phyloP scores from a whole-genome alignment of 805 yeast species.

The Torulaspora gathmanii region DNA sequence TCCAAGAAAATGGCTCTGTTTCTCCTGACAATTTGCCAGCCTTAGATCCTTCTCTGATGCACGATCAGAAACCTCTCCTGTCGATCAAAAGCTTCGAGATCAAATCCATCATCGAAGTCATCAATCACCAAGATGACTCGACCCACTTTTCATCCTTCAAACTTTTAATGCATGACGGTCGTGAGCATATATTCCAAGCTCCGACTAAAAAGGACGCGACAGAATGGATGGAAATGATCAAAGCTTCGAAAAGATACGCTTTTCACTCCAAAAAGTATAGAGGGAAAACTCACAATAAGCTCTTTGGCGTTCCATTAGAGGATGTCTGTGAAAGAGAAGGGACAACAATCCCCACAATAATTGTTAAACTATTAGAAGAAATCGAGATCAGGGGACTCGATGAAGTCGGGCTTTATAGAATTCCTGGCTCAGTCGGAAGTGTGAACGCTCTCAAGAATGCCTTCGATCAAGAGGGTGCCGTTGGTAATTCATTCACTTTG shows the following conservation, averaged over 20 bases:
- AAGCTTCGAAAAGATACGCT: conserved; percentile 39
- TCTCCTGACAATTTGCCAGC: conserved; percentile 57
- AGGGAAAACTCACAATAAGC: conserved; percentile 43
- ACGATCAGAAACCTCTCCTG: conserved; percentile 46
- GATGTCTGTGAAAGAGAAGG: conserved; percentile 71
- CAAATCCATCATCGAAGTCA: conserved; percentile 37
- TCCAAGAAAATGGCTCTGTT: conserved; percentile 38
- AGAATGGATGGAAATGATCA: conserved; percentile 61
- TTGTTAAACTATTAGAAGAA: conserved; percentile 61
- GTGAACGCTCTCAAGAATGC: conserved; percentile 50
- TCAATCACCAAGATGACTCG: conserved; percentile 32
- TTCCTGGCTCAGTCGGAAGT: conserved; percentile 58
- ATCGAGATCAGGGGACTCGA: conserved; percentile 84
- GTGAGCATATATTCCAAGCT: conserved; percentile 66
- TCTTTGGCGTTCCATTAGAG: conserved; percentile 83
- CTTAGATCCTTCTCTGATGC: conserved; percentile 39
- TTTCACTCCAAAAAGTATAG: conserved; percentile 40
- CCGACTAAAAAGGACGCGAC: conserved; percentile 54
- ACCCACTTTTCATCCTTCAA: conserved; percentile 35
- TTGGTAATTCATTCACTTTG: conserved; percentile 42
- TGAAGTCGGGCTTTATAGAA: conserved; percentile 85
- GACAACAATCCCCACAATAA: conserved; percentile 56
- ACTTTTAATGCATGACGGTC: conserved; percentile 42
- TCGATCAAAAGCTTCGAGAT: conserved; percentile 43
- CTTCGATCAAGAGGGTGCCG: conserved; percentile 45